Evolutionary conservation across 202 grass and related monocot species (phyloP).

Genomic region (Panicum hallii): DNA sequence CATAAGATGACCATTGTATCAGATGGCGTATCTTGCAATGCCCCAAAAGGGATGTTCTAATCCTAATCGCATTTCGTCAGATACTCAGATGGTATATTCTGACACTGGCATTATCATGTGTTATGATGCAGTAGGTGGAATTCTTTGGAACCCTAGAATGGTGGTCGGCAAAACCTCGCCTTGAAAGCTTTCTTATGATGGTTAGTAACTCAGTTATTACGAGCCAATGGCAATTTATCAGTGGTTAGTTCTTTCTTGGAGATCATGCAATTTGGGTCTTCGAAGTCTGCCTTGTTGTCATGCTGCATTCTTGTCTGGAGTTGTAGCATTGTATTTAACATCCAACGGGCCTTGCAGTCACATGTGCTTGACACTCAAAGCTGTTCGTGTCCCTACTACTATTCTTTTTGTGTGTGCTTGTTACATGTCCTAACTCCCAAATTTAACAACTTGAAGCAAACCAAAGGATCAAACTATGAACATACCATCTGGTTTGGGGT

Average conservation of each 20-base stretch:
- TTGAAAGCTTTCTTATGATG: not conserved
- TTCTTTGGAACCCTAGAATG: not conserved
- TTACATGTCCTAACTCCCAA: not conserved
- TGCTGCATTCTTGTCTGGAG: not conserved
- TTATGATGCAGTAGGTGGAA: not conserved
- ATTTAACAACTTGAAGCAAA: constrained; percentile 8
- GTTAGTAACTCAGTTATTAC: not conserved
- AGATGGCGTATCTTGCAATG: not conserved
- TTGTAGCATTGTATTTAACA: not conserved
- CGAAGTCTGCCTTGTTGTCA: not conserved
- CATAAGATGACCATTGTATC: not conserved
- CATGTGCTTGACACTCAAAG: constrained; percentile 17
- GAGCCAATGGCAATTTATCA: not conserved
- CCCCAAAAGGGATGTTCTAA: not conserved
- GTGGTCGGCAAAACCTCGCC: not conserved
- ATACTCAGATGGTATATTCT: too few species aligned
- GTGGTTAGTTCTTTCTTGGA: not conserved
- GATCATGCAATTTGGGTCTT: not conserved
- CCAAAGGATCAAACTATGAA: not conserved
- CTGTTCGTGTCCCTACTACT: not conserved
- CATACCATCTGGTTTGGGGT: constrained; percentile 30
- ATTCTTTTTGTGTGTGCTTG: not conserved
- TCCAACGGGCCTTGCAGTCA: not conserved
- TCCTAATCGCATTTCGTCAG: not conserved
- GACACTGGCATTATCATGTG: not conserved